phyloP scores from a whole-genome alignment of 2,329 filamentous ascomycete genomes.

The Thermochaetoides dissita region DNA sequence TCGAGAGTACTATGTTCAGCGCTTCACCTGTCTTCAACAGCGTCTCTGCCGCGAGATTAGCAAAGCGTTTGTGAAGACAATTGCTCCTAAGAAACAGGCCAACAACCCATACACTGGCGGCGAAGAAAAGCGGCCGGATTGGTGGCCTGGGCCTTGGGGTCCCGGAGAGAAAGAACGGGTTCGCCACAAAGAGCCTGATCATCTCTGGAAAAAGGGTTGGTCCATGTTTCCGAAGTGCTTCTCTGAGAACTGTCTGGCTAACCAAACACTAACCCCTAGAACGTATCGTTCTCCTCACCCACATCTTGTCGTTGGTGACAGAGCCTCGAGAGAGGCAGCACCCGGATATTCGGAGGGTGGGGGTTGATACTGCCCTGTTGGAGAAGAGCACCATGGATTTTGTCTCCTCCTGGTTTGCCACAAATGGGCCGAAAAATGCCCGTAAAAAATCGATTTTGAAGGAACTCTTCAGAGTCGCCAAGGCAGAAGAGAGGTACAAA shows the following conservation, averaged over 20 bases:
- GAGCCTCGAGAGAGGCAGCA: conserved; percentile 37
- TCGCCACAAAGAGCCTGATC: conserved; percentile 60
- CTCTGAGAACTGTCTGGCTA: too few relatives aligned
- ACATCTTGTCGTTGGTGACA: conserved; percentile 45
- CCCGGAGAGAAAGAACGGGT: conserved; percentile 38
- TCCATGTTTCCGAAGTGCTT: neutral
- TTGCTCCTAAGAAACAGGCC: conserved; percentile 66
- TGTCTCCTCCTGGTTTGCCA: conserved; percentile 42
- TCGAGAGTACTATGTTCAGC: conserved; percentile 44
- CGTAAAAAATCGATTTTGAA: conserved; percentile 41
- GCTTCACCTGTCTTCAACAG: conserved; percentile 56
- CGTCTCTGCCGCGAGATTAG: conserved; percentile 57
- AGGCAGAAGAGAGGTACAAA: conserved; percentile 39
- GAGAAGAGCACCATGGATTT: conserved; percentile 46
- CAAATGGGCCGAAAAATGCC: conserved; percentile 36
- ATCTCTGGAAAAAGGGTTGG: conserved; percentile 53
- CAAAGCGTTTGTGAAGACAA: conserved; percentile 62
- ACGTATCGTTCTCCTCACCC: conserved; percentile 42
- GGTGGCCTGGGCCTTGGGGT: conserved; percentile 50
- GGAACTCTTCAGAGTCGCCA: conserved; percentile 49
- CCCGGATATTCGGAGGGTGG: conserved; percentile 1
- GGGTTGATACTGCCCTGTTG: conserved; percentile 18
- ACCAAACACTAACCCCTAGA: conserved; percentile 26
- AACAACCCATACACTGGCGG: conserved; percentile 58
- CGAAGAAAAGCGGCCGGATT: conserved; percentile 47